A percentile compares a stretch with the other conserved stretches of the same genome.
Evolutionary conservation across 148 eudicot species (phyloP).

Genomic region (Nyssa sinensis): DNA sequence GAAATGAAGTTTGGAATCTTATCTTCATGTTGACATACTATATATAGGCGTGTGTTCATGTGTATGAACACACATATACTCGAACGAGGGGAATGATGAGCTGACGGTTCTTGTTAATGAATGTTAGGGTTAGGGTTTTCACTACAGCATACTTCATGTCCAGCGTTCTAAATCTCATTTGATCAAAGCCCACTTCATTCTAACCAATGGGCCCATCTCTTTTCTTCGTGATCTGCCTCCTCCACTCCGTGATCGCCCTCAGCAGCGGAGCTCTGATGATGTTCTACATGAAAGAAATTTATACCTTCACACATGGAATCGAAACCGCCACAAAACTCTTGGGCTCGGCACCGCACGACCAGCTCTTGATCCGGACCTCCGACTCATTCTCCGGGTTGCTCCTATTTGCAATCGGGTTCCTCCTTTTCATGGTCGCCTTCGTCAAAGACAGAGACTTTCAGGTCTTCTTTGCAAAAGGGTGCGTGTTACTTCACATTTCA

Average conservation of each 20-base stretch:
- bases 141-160: too few relatives aligned
- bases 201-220: slow-evolving; percentile 9
- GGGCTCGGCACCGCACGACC: slow-evolving; percentile 10
- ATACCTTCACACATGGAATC: slow-evolving; percentile 17
- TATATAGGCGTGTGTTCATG: too few relatives aligned
- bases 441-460: slow-evolving; percentile 13
- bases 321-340: slow-evolving; percentile 7
- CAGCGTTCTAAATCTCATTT: too few relatives aligned
- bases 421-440: slow-evolving; percentile 17
- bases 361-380: slow-evolving; percentile 18
- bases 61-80: too few relatives aligned
- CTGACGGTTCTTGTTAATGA: too few relatives aligned
- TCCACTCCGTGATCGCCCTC: slow-evolving; percentile 16
- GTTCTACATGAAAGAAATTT: slow-evolving; percentile 18
- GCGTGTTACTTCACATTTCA: slow-evolving; percentile 5
- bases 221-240: slow-evolving; percentile 22
- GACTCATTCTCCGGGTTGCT: slow-evolving; percentile 21
- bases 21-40: too few relatives aligned
- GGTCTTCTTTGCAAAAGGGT: slow-evolving; percentile 16
- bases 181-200: not conserved
- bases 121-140: not conserved
- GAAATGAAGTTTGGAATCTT: too few relatives aligned
- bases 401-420: slow-evolving; percentile 10
- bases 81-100: too few relatives aligned
- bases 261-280: slow-evolving; percentile 11